These are phyloP conservation scores for Dactylonectria macrodidyma DNA, from an alignment of 2,329 filamentous ascomycete species.

Conservation along the genomic window DNA sequence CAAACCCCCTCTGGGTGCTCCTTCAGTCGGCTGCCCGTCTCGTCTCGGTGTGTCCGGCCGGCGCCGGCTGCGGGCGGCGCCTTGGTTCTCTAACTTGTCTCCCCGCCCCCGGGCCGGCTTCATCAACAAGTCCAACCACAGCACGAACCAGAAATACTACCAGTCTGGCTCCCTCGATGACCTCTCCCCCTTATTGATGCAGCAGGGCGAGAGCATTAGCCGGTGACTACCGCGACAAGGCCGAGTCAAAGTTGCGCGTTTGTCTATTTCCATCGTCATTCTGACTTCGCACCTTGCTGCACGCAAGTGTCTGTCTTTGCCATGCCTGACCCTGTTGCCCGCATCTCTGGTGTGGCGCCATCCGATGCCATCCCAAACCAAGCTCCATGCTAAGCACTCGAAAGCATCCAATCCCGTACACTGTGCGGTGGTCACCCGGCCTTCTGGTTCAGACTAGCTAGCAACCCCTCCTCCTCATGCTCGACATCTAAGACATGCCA, in stretches of 20 bases:
- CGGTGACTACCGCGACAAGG: neutral
- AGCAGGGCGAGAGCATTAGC: neutral
- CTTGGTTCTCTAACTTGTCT: constrained; percentile 12
- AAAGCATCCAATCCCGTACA: constrained; percentile 17
- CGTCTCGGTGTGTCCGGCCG: constrained; percentile 26
- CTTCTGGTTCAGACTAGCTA: constrained; percentile 19
- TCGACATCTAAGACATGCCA: constrained; percentile 17
- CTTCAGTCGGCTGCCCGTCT: constrained; percentile 1
- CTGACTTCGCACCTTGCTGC: too few relatives aligned
- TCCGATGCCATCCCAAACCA: constrained; percentile 18
- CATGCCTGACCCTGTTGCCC: constrained; percentile 12
- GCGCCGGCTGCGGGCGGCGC: constrained; percentile 26
- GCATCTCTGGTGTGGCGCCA: constrained; percentile 24
- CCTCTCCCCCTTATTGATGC: constrained; percentile 4
- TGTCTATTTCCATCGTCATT: neutral
- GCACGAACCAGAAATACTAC: neutral
- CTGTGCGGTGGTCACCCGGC: constrained; percentile 27
- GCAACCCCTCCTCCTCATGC: constrained; percentile 7
- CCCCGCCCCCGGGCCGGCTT: constrained; percentile 22
- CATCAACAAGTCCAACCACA: neutral
- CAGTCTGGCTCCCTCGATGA: neutral
- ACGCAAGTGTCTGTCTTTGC: neutral
- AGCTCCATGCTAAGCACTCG: constrained; percentile 5
- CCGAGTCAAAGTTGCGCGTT: neutral
- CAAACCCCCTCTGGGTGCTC: neutral